Conservation (phyloP, 305 asterid species). For the Solanum hybrid region DNA sequence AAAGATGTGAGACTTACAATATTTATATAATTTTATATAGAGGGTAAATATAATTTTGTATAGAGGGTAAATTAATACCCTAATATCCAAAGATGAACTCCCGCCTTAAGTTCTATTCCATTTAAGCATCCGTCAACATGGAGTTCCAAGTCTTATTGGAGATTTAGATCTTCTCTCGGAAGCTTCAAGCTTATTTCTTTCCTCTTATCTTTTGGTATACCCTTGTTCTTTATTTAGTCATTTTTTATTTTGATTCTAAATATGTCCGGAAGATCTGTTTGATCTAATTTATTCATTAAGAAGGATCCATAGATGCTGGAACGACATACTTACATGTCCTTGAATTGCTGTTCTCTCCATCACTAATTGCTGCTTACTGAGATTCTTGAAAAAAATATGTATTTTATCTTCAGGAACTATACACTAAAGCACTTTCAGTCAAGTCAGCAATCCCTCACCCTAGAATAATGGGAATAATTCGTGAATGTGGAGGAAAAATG, state of each 20-base stretch:
- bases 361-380: background rate
- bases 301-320: background rate
- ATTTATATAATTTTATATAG: background rate
- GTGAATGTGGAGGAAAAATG: constrained; percentile 99
- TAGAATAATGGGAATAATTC: constrained; percentile 95
- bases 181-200: background rate
- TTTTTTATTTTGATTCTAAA: background rate
- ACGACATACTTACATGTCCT: background rate
- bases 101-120: background rate
- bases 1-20: background rate
- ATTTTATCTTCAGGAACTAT: constrained; percentile 53
- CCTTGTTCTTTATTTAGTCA: background rate
- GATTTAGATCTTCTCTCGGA: background rate
- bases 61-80: background rate
- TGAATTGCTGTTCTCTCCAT: background rate
- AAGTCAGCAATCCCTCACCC: constrained; percentile 99
- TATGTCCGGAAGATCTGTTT: background rate
- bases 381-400: background rate
- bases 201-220: background rate
- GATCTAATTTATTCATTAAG: background rate
- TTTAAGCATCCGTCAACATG: background rate
- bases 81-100: background rate
- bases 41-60: background rate
- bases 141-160: background rate
- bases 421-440: constrained; percentile 75